Conservation (phyloP, 257 asterid species). For the Capsicum rhomboideum region DNA sequence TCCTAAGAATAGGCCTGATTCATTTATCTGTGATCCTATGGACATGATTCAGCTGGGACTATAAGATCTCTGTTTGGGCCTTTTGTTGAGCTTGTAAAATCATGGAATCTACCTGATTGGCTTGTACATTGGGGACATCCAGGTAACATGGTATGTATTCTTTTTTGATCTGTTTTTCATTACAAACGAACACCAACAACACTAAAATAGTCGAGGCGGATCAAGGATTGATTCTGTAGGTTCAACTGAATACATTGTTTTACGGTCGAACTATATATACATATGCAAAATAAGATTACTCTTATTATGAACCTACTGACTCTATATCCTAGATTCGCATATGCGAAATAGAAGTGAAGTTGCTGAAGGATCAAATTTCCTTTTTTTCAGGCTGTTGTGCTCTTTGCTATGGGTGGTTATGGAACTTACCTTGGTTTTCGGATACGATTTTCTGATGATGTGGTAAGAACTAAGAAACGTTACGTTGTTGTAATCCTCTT, state of each 20-base stretch:
- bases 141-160: slow-evolving; percentile 64
- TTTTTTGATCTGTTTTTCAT: neutral
- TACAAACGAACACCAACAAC: too few species aligned
- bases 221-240: too few species aligned
- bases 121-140: slow-evolving; percentile 99
- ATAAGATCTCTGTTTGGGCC: slow-evolving; percentile 61
- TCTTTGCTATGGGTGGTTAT: slow-evolving; percentile 95
- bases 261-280: neutral
- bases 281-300: too few species aligned
- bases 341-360: neutral
- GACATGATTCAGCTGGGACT: slow-evolving; percentile 41
- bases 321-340: too few species aligned
- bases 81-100: slow-evolving; percentile 58
- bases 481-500: neutral
- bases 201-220: too few species aligned
- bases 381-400: slow-evolving; percentile 77
- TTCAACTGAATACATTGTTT: neutral
- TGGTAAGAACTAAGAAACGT: slow-evolving; percentile 28
- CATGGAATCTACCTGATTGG: slow-evolving; percentile 75
- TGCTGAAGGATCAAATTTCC: neutral
- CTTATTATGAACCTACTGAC: too few species aligned
- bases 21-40: too few species aligned
- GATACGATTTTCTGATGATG: slow-evolving; percentile 64
- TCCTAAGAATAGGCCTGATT: too few species aligned
- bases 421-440: slow-evolving; percentile 90